phyloP scores from a whole-genome alignment of 2,329 filamentous ascomycete genomes.

The Mycosphaerelloides madeirae region DNA sequence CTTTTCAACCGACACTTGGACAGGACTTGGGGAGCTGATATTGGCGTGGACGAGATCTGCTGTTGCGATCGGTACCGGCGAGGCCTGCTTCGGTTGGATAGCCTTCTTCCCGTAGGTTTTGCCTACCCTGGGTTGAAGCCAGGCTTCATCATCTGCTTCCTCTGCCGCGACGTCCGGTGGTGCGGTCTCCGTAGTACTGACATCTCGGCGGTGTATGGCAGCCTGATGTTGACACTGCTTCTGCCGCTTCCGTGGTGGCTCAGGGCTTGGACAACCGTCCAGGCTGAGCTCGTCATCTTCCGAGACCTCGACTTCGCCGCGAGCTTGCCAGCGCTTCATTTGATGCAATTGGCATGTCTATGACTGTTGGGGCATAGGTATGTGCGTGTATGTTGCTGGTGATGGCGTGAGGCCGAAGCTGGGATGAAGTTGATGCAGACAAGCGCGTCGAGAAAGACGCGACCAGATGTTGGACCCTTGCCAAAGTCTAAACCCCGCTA shows the following conservation, averaged over 20 bases:
- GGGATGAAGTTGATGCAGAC: not conserved
- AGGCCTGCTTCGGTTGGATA: not conserved
- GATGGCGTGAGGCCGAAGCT: not conserved
- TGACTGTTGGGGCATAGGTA: too few species aligned
- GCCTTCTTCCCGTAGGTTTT: conserved; percentile 20
- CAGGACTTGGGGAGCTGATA: too few species aligned
- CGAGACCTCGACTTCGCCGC: conserved; percentile 48
- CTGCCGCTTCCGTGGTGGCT: conserved; percentile 20
- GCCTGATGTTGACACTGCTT: conserved; percentile 7
- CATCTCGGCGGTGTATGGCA: too few species aligned
- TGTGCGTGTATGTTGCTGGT: not conserved
- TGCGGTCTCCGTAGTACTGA: too few species aligned
- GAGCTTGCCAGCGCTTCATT: conserved; percentile 49
- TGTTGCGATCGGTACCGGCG: too few species aligned
- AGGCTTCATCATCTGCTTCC: conserved; percentile 12
- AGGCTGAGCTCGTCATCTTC: conserved; percentile 44
- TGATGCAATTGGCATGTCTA: conserved; percentile 19
- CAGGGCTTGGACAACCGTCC: conserved; percentile 22
- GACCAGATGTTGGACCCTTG: too few species aligned
- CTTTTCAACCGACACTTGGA: too few species aligned
- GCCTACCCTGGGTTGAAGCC: conserved; percentile 20
- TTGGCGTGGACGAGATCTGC: not conserved
- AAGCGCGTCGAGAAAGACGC: too few species aligned
- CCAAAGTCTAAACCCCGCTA: too few species aligned
- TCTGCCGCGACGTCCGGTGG: too few species aligned